A percentile compares a stretch with the other conserved stretches of the same genome.
Conservation (phyloP, 2,329 filamentous ascomycete genomes). For the Onygenales sp. region DNA sequence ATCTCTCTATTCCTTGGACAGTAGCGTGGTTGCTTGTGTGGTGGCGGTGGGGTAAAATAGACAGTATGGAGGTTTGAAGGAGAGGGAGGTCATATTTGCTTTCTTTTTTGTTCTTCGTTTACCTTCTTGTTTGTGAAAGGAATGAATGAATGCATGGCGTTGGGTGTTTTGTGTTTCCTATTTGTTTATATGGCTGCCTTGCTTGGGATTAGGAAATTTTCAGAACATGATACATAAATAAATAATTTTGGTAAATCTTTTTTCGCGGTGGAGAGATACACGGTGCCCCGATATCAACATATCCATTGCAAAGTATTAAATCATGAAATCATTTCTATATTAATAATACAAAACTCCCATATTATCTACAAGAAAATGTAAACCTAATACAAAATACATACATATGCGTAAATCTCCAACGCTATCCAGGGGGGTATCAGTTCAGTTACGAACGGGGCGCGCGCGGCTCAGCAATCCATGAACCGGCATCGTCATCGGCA, state of each 20-base stretch:
- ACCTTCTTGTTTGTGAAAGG: background rate
- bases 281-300: too few species aligned
- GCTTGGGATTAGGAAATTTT: background rate
- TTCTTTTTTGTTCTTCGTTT: background rate
- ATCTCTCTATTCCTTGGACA: constrained; percentile 14
- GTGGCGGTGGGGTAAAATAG: too few species aligned
- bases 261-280: background rate
- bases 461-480: too few species aligned
- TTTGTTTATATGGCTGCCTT: background rate
- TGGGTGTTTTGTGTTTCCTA: constrained; percentile 1
- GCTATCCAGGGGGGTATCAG: too few species aligned
- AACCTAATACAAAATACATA: too few species aligned
- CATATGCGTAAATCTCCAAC: too few species aligned
- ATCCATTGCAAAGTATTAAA: too few species aligned
- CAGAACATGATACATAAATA: background rate
- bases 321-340: too few species aligned
- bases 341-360: too few species aligned
- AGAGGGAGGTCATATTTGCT: background rate
- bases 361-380: too few species aligned
- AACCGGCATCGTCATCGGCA: too few species aligned
- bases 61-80: background rate
- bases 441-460: too few species aligned
- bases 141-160: background rate
- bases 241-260: background rate
- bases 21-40: background rate